Evolutionary conservation across 2,329 filamentous ascomycete genomes (phyloP), one percentile per base, ranked within the genome.

Genomic region (Trichophyton rubrum): DNA sequence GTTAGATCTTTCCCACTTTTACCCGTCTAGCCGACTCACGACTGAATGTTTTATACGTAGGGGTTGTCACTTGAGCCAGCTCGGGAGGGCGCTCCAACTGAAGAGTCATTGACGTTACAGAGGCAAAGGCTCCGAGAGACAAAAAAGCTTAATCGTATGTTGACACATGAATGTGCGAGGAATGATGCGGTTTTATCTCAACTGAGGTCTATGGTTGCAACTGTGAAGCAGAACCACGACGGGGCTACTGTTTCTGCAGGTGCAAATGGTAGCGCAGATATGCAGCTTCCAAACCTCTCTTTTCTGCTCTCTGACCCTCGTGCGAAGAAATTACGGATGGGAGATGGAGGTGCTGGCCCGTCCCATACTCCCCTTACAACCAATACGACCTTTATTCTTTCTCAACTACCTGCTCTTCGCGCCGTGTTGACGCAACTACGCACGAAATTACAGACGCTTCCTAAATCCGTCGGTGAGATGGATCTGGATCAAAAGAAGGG

Each of bases 361-460:
- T 69, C 67, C 72, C 69, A 70, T 58, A 74, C 68, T 30, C 72
- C 68, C 49, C 69, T 75, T 61, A 78, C 75, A 63, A 79, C 75
- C 59, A 78, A 75, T 60, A 78, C 80, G 13, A 79, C 77, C 30
- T 96, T 96, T 71, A 85, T 89, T 0, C 79, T 95, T 20, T 88
- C 87, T 1, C 92, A 97, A 70, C 78, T 96, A 20, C 89, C 90
- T 30, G 84, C 89, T 0, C 78, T 99, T 53, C 85, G 88, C 62
- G 77, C 83, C 6, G 78, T 95, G 6, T 77, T 96, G 56, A 78
- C 83, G 8, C 80, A 82, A 11, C 76, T 96, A 40, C 78, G 85
- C 63, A 84, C 88, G 0, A 84, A 86, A 62, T 75, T 95, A 30
- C 72, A 73, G 3, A 71, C 72, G 4, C 64, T 83, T 59, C 69